Percentiles rank a stretch among this genome's conserved stretches.
These are phyloP conservation scores for Verticillium albo-atrum DNA, from an alignment of 2,329 filamentous ascomycete species.

Conservation along the genomic window DNA sequence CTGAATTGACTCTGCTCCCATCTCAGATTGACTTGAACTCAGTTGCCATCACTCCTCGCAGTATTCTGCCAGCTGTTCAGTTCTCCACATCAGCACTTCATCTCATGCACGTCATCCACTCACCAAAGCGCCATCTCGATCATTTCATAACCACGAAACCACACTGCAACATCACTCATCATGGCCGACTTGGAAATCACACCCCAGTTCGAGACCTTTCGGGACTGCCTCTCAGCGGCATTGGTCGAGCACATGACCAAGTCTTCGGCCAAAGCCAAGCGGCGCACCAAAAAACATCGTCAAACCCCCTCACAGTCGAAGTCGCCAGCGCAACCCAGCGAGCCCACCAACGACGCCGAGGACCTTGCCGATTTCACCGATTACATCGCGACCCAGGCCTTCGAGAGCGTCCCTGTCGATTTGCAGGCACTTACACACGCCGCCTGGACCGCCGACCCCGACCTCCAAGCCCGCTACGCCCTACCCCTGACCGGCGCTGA, in stretches of 20 bases:
- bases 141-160: too few species aligned
- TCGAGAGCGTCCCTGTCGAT: constrained; percentile 56
- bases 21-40: background rate
- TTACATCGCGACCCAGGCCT: constrained; percentile 69
- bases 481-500: constrained; percentile 48
- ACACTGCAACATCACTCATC: background rate
- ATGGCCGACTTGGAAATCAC: background rate
- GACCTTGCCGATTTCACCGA: constrained; percentile 78
- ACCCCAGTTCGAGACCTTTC: constrained; percentile 50
- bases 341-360: constrained; percentile 41
- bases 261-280: constrained; percentile 37
- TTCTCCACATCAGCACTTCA: background rate
- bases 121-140: background rate
- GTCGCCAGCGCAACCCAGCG: background rate
- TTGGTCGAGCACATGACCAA: constrained; percentile 58
- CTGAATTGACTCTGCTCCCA: too few species aligned
- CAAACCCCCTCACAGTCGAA: background rate
- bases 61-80: background rate
- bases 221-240: constrained; percentile 67
- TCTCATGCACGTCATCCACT: constrained; percentile 6
- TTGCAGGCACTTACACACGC: constrained; percentile 60
- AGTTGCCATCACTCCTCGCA: too few species aligned
- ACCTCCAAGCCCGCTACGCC: constrained; percentile 51
- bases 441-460: constrained; percentile 40
- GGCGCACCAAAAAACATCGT: constrained; percentile 31